Base-by-base conservation (phyloP, 345 rosid genomes). In the Mangifera indica region DNA sequence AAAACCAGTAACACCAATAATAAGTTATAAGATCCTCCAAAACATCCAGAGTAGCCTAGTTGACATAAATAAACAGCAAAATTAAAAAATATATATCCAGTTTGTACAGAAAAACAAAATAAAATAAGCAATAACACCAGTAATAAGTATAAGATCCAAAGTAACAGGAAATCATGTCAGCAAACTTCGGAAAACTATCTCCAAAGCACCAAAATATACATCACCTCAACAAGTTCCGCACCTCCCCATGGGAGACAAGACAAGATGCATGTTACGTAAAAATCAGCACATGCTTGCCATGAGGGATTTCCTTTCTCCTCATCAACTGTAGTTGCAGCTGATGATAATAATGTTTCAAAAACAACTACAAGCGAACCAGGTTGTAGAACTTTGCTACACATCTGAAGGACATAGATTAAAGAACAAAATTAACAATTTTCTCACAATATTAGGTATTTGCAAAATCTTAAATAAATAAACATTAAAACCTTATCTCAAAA, bases 161-260 rank as follows among this genome's bases (percentile, higher is more conserved):
- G 44, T 57, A 57, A 52, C 42, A 60, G 59, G 68, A 54, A 75
- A 51, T 29, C 32, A 72, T 42, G 46, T 48, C 66, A 56, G 32
- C 60, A 11, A 69, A 63, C 21, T 42, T 62, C 65, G 66, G 57
- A 46, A 79, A 64, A 71, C 18, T 2, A 66, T 32, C 48, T 26
- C 74, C n/a, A 14, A 29, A 64, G 42, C 26, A 71, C 56, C 57
- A 10, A 66, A 44, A 52, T 60, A 53, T 74, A 34, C 29, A 75
- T 77, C 84, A 95, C 98, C 97, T 95, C 99, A 60, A 78, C n/a
- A 13, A 95, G 91, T 79, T 95, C 99, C 40, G 94, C 90, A 51
- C 96, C 99, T 71, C 98, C 99, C 99, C 98, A 95, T 10, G 99
- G 99, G 24, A 95, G 96, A 71, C 93, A 92, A 20, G 97, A 89